phyloP scores from a whole-genome alignment of 495 filamentous ascomycete species.

The Pseudevernia furfuracea region DNA sequence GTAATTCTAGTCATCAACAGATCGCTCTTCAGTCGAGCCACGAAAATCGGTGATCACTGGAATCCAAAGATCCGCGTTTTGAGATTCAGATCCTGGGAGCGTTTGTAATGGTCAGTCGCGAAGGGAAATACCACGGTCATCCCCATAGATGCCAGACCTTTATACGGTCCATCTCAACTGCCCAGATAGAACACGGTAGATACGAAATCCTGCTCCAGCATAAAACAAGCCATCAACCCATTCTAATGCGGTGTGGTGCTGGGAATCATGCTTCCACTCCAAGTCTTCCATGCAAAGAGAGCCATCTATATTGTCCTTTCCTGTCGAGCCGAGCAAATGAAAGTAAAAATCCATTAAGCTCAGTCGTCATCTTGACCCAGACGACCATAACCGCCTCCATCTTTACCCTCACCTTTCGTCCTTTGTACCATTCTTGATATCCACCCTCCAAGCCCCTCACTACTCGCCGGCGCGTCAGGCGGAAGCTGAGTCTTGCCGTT shows the following conservation, averaged over 20 bases:
- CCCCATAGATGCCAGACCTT: background rate
- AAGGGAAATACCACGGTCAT: background rate
- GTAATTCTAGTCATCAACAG: background rate
- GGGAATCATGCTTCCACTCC: conserved; percentile 22
- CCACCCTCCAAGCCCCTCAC: conserved; percentile 61
- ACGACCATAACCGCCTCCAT: conserved; percentile 51
- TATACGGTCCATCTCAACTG: background rate
- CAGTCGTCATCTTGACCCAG: conserved; percentile 57
- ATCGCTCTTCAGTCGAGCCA: background rate
- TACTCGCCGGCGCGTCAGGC: conserved; percentile 28
- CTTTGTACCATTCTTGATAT: conserved; percentile 56
- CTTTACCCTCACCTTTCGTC: conserved; percentile 41
- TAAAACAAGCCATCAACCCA: conserved; percentile 10
- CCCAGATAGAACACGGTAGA: conserved; percentile 6
- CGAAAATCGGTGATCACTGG: no score
- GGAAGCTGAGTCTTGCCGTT: conserved; percentile 40
- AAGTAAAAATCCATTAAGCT: conserved; percentile 27
- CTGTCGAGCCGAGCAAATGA: conserved; percentile 21
- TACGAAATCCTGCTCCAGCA: conserved; percentile 6
- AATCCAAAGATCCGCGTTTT: no score
- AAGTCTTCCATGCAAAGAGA: background rate
- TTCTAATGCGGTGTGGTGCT: background rate
- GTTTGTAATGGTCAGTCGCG: background rate
- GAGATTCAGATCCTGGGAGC: no score
- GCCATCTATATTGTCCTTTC: conserved; percentile 21